Percentiles rank a stretch among this genome's conserved stretches.
Evolutionary conservation across 2,329 filamentous ascomycete genomes (phyloP).

Genomic region (Fusarium neocosmosporiellum): DNA sequence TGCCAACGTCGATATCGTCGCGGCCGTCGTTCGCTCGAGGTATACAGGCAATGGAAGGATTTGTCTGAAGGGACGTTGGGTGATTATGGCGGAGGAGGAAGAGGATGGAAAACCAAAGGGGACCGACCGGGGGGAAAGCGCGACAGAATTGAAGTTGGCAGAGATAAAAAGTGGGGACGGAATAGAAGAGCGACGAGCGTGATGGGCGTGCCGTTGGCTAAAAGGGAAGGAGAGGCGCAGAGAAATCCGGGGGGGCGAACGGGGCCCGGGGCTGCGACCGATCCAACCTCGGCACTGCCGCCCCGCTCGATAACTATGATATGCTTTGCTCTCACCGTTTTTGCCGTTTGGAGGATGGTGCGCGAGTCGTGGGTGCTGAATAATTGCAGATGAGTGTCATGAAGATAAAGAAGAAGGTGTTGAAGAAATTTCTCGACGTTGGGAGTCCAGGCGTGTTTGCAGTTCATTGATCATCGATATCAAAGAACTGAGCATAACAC

Average conservation of each 20-base stretch:
- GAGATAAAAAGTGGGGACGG: conserved; percentile 27
- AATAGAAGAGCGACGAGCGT: conserved; percentile 6
- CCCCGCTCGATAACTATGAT: conserved; percentile 1
- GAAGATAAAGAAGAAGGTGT: background rate
- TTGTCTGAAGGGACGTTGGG: conserved; percentile 9
- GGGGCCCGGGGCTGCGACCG: conserved; percentile 32
- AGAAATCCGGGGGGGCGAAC: conserved; percentile 45
- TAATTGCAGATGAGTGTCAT: background rate
- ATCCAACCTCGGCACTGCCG: conserved; percentile 40
- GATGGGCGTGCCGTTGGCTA: too few species aligned
- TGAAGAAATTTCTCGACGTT: background rate
- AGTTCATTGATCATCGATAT: background rate
- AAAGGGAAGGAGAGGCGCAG: conserved; percentile 21
- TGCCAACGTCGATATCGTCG: background rate
- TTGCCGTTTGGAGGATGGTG: conserved; percentile 21
- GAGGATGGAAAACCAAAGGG: conserved; percentile 13
- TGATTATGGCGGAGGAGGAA: conserved; percentile 2
- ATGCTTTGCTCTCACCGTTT: conserved; percentile 10
- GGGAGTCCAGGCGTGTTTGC: background rate
- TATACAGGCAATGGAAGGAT: background rate
- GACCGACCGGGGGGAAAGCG: conserved; percentile 23
- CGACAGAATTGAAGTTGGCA: conserved; percentile 30
- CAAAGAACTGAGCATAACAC: background rate
- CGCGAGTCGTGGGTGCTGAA: conserved; percentile 3
- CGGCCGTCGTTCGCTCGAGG: background rate